A percentile compares a stretch with the other conserved stretches of the same genome.
Conservation (phyloP, 495 filamentous ascomycete genomes). For the Penicillium angulare region DNA sequence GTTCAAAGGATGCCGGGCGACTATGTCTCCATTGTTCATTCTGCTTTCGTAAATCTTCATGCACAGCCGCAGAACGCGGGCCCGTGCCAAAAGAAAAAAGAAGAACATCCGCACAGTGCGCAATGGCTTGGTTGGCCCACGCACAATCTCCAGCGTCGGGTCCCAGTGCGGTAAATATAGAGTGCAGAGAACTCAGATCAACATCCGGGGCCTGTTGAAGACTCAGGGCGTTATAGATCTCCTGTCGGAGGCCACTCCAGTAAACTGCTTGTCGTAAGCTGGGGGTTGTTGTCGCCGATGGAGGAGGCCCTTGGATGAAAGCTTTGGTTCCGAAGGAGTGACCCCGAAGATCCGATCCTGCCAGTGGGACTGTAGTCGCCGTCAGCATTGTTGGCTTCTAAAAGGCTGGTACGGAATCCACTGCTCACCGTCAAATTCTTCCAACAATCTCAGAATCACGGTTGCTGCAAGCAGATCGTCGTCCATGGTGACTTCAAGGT, state of each 20-base stretch:
- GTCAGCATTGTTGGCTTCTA: not conserved
- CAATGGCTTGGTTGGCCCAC: constrained; percentile 28
- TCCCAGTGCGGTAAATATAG: constrained; percentile 15
- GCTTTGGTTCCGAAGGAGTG: constrained; percentile 28
- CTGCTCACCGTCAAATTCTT: constrained; percentile 62
- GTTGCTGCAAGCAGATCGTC: constrained; percentile 59
- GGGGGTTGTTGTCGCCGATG: constrained; percentile 20
- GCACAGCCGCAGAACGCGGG: constrained; percentile 16
- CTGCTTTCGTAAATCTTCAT: constrained; percentile 15
- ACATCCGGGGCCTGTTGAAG: constrained; percentile 26
- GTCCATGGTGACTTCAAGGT: constrained; percentile 47
- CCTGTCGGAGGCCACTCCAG: constrained; percentile 27
- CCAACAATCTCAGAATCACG: constrained; percentile 59
- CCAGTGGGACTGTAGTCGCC: constrained; percentile 18
- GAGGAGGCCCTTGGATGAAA: constrained; percentile 22
- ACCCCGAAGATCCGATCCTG: constrained; percentile 27
- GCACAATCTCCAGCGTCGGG: constrained; percentile 20
- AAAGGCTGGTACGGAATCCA: too few species aligned
- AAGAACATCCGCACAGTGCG: constrained; percentile 26
- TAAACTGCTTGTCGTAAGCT: constrained; percentile 25
- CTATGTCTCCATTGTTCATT: constrained; percentile 20
- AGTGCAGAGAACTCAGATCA: constrained; percentile 25
- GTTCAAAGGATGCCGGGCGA: constrained; percentile 23
- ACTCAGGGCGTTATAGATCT: constrained; percentile 26
- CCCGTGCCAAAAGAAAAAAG: constrained; percentile 21